These are phyloP conservation scores for Stephanodiscus minutulus DNA, from an alignment of 108 stramenopile species.

Conservation along the genomic window DNA sequence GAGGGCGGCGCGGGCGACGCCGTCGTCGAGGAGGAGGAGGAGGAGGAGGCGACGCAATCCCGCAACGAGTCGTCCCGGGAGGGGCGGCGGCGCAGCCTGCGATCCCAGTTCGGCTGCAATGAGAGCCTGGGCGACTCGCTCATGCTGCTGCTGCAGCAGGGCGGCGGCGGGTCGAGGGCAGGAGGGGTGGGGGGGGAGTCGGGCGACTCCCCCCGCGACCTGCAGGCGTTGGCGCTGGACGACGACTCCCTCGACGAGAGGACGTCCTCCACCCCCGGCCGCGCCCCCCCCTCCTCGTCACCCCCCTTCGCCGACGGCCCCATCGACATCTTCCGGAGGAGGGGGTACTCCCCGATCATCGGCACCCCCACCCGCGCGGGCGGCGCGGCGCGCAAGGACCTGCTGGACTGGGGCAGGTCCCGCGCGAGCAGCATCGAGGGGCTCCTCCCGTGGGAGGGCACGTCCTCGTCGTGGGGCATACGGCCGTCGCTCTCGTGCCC, in stretches of 20 bases:
- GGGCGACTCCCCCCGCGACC: too few relatives aligned
- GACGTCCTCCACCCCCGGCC: background rate
- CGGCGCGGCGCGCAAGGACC: background rate
- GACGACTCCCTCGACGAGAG: background rate
- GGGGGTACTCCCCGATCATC: background rate
- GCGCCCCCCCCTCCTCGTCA: background rate
- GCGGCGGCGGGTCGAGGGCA: too few relatives aligned
- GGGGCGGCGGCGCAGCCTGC: too few relatives aligned
- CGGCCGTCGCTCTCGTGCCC: constrained; percentile 37
- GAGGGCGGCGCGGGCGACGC: too few relatives aligned
- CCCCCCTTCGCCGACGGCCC: background rate
- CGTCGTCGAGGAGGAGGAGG: too few relatives aligned
- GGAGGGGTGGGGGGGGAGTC: too few relatives aligned
- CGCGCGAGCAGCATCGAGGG: background rate
- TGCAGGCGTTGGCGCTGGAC: too few relatives aligned
- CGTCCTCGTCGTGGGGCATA: constrained; percentile 3
- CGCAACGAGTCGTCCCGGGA: background rate
- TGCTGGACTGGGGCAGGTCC: background rate
- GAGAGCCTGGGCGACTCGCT: too few relatives aligned
- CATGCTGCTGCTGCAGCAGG: too few relatives aligned
- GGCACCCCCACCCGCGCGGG: background rate
- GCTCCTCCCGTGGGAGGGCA: background rate
- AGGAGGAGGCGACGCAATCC: background rate
- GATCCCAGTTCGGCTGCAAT: too few relatives aligned
- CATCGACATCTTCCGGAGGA: background rate